Conservation (phyloP, 139 green algal genomes). For the Chlorella sp. region DNA sequence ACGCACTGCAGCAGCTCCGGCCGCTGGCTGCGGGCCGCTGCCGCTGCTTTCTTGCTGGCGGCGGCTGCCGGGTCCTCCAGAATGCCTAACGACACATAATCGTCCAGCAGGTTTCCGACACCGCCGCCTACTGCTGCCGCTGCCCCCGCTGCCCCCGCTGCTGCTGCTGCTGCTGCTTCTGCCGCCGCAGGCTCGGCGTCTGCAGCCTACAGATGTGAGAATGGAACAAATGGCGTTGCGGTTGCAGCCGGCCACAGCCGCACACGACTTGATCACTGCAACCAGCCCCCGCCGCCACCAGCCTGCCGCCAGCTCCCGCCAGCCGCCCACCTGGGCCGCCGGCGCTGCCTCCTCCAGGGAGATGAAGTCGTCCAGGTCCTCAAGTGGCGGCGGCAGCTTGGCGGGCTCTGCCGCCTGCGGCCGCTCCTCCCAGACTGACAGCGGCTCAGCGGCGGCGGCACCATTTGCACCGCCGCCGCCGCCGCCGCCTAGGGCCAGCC, state of each 20-base stretch:
- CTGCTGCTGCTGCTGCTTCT: neutral
- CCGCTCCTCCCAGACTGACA: neutral
- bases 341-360: neutral
- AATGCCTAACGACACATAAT: slow-evolving; percentile 32
- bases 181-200: neutral
- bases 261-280: too few species aligned
- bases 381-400: neutral
- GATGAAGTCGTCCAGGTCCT: slow-evolving; percentile 26
- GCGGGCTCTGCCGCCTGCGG: neutral
- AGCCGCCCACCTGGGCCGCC: neutral
- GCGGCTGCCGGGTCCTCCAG: slow-evolving; percentile 15
- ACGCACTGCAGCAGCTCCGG: slow-evolving; percentile 17
- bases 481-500: neutral
- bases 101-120: slow-evolving; percentile 1
- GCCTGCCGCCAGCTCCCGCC: too few species aligned
- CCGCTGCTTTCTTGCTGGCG: neutral
- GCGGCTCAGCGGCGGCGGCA: neutral
- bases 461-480: neutral
- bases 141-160: neutral
- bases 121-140: neutral
- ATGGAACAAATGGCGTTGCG: too few species aligned
- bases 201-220: neutral
- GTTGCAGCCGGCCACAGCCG: too few species aligned
- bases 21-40: neutral
- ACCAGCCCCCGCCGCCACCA: too few species aligned